Base-by-base conservation (phyloP, 805 yeast species). In the Suhomyces sp. region DNA sequence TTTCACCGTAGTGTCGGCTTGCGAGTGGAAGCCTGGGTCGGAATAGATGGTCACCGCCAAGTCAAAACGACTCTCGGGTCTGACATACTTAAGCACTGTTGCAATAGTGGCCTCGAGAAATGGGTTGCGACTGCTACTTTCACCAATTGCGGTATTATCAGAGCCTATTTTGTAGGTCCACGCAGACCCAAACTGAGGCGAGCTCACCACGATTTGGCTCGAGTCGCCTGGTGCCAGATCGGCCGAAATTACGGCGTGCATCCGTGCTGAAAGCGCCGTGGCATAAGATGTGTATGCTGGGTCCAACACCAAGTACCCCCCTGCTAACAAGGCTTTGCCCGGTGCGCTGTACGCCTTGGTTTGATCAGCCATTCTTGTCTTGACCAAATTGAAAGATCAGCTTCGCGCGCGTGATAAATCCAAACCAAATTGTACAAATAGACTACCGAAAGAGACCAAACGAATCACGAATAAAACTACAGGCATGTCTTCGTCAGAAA, bases 271-370 rank as follows among this genome's bases (percentile, higher is more conserved):
- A 15, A 94, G 78, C 0, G 97, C 98, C 10, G 93, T 85, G 3
- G 89, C 96, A 65, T 86, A 88, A 0, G 97, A 84, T 46, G 77
- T 71, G 71, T 87, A 92, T 36, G 68, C 69, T 0, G 92, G 92
- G 54, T 88, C 94, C 19, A 94, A 73, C 0, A 94, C 98, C 33
- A 94, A 77, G 66, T 94, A 94, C 0, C 99, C 99, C 17, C 99
- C 99, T 0, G 94, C 97, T 10, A 94, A 61, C 26, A 94, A 74
- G 1, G 97, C 98, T 68, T 94, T 94, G 0, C 98, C 97, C 0
- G 99, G 97, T 0, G 98, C 96, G 64, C 97, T 88, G 65, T 83
- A 93, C 7, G 86, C 89, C 51, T 72, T 70, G 41, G 26, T 17
- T 9, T 33, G 36, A 2, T 17, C 8, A 6, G 7, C 45, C 45